Conservation (phyloP, 2,329 filamentous ascomycete species). For the Aspergillus sp. region DNA sequence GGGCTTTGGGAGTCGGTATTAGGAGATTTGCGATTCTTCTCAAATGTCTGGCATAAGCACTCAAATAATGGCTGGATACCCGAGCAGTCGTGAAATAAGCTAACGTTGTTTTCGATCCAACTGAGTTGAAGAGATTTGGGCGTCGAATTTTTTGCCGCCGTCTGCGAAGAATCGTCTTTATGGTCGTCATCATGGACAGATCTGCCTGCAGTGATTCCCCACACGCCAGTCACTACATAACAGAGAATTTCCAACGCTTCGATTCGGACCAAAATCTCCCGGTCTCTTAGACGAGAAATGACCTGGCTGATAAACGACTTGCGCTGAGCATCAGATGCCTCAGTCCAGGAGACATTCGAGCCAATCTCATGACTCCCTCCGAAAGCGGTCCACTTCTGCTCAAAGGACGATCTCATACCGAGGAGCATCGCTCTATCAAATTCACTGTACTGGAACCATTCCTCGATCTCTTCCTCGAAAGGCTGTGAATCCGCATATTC, state of each 20-base stretch:
- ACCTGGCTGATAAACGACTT: conserved; percentile 42
- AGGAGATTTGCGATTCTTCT: conserved; percentile 31
- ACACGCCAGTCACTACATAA: conserved; percentile 65
- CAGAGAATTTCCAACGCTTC: conserved; percentile 48
- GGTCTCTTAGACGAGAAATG: conserved; percentile 37
- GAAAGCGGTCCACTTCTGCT: conserved; percentile 69
- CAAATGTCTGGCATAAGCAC: conserved; percentile 40
- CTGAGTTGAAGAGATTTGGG: conserved; percentile 49
- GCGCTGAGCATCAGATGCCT: conserved; percentile 56
- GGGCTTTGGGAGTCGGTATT: conserved; percentile 24
- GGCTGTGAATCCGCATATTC: conserved; percentile 70
- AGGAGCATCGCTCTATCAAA: conserved; percentile 80
- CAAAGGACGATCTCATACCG: conserved; percentile 72
- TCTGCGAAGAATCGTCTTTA: conserved; percentile 33
- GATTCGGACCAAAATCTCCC: conserved; percentile 42
- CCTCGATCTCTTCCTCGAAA: conserved; percentile 86
- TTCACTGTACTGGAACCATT: conserved; percentile 94
- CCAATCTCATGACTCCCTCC: conserved; percentile 34
- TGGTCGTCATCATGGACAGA: conserved; percentile 28
- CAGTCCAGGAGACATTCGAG: conserved; percentile 62
- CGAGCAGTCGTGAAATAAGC: conserved; percentile 36
- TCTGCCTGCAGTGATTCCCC: conserved; percentile 64
- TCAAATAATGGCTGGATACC: conserved; percentile 38
- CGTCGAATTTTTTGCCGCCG: conserved; percentile 42
- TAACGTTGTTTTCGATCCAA: conserved; percentile 47